Percentiles rank a stretch among this genome's conserved stretches.
phyloP scores from a whole-genome alignment of 805 yeast species.

The Teunomyces funiuensis region DNA sequence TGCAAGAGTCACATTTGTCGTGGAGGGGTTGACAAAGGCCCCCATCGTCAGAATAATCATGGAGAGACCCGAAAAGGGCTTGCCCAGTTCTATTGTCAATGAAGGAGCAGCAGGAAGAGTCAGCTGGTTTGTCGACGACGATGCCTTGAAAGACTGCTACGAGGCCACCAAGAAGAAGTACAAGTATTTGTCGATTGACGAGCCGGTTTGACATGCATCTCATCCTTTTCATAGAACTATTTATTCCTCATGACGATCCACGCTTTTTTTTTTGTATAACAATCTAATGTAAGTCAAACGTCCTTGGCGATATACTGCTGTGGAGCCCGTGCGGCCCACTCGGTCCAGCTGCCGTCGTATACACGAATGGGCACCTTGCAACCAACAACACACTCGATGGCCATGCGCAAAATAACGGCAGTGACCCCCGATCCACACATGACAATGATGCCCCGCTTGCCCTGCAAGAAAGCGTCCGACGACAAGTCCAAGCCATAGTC shows the following conservation, averaged over 20 bases:
- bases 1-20: slow-evolving; percentile 88
- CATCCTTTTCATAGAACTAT: slow-evolving; percentile 3
- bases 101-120: slow-evolving; percentile 97
- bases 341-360: slow-evolving; percentile 85
- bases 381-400: slow-evolving; percentile 44
- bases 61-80: slow-evolving; percentile 96
- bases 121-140: slow-evolving; percentile 96
- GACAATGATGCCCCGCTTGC: slow-evolving; percentile 67
- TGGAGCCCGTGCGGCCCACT: slow-evolving; percentile 80
- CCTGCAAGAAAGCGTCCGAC: slow-evolving; percentile 26
- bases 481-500: slow-evolving; percentile 34
- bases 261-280: background rate
- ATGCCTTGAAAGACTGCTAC: slow-evolving; percentile 78
- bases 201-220: slow-evolving; percentile 7
- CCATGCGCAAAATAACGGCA: slow-evolving; percentile 78
- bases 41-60: slow-evolving; percentile 86
- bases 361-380: slow-evolving; percentile 39
- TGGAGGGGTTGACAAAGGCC: slow-evolving; percentile 94
- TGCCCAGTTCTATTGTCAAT: slow-evolving; percentile 90
- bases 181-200: slow-evolving; percentile 48
- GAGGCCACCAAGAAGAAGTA: slow-evolving; percentile 68
- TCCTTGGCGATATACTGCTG: slow-evolving; percentile 48
- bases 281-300: background rate
- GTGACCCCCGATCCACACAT: slow-evolving; percentile 98
- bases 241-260: background rate